These are phyloP conservation scores for Mimosa pudica DNA, from an alignment of 306 rosid species.

Conservation along the genomic window DNA sequence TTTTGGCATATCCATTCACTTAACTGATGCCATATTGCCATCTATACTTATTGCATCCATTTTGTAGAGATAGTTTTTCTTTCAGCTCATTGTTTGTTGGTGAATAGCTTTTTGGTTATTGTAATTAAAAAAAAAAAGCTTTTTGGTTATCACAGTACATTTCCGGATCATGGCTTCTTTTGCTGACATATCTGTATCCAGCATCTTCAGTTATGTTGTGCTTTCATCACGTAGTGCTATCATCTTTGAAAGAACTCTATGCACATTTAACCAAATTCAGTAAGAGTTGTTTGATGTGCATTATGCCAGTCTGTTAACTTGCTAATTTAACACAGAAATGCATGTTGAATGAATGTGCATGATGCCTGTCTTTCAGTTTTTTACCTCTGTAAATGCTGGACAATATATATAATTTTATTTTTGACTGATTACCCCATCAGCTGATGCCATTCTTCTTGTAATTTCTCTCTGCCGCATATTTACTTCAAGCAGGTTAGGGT, in stretches of 20 bases:
- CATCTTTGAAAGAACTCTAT: conserved; percentile 8
- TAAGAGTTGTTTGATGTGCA: conserved; percentile 7
- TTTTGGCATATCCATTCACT: neutral
- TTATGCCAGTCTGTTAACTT: neutral
- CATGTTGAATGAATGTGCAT: conserved; percentile 16
- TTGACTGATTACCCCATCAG: conserved; percentile 24
- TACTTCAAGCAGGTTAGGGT: conserved; percentile 71
- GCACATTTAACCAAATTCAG: neutral
- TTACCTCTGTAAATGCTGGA: too few species aligned
- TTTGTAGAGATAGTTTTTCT: neutral
- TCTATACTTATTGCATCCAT: too few species aligned
- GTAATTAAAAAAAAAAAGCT: too few species aligned
- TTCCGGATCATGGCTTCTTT: conserved; percentile 2
- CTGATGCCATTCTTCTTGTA: conserved; percentile 32
- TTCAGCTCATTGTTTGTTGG: neutral
- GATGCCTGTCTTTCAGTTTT: neutral
- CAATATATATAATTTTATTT: neutral
- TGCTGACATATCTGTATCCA: neutral
- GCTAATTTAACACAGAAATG: conserved; percentile 12
- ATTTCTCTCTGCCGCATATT: conserved; percentile 29
- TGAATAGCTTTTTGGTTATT: conserved; percentile 4
- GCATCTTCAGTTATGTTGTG: neutral
- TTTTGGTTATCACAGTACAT: neutral
- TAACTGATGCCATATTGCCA: too few species aligned
- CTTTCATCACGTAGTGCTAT: conserved; percentile 1